Conservation (phyloP, 208 protist species). For the Trypanosoma platydactyli region DNA sequence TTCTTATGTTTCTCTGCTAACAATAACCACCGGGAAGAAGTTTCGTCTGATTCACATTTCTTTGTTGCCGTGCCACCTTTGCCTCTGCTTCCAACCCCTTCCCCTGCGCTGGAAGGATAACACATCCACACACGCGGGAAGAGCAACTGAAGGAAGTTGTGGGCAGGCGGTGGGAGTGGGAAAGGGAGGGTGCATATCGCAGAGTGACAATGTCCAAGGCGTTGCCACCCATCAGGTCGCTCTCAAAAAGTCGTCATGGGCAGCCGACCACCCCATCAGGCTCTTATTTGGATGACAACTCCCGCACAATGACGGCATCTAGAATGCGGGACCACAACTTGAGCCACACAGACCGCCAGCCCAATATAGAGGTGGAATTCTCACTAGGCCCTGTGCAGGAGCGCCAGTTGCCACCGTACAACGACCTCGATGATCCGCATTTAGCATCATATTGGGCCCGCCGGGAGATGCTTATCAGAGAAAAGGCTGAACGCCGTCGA, state of each 20-base stretch:
- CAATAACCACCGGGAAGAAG: too few species aligned
- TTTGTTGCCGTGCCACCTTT: too few species aligned
- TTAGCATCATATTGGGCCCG: constrained; percentile 73
- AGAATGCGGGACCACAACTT: background rate
- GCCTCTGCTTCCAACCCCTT: too few species aligned
- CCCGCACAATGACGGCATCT: background rate
- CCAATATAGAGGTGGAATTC: constrained; percentile 48
- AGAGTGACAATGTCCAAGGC: constrained; percentile 24
- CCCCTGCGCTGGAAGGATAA: too few species aligned
- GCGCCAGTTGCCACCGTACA: constrained; percentile 69
- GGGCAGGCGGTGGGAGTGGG: constrained; percentile 1
- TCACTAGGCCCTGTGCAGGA: constrained; percentile 71
- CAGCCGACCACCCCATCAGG: background rate
- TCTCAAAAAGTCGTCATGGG: background rate
- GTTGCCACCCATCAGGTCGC: constrained; percentile 19
- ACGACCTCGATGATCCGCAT: constrained; percentile 83
- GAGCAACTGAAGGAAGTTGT: background rate
- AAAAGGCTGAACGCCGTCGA: constrained; percentile 40
- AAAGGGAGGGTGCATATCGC: background rate
- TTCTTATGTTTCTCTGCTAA: too few species aligned
- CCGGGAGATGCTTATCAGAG: constrained; percentile 61
- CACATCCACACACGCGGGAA: background rate
- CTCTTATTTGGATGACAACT: background rate
- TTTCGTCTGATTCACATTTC: too few species aligned
- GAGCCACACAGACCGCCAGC: background rate